These are phyloP conservation scores for Neonectria neomacrospora DNA, from an alignment of 2,329 filamentous ascomycete genomes.

Conservation along the genomic window DNA sequence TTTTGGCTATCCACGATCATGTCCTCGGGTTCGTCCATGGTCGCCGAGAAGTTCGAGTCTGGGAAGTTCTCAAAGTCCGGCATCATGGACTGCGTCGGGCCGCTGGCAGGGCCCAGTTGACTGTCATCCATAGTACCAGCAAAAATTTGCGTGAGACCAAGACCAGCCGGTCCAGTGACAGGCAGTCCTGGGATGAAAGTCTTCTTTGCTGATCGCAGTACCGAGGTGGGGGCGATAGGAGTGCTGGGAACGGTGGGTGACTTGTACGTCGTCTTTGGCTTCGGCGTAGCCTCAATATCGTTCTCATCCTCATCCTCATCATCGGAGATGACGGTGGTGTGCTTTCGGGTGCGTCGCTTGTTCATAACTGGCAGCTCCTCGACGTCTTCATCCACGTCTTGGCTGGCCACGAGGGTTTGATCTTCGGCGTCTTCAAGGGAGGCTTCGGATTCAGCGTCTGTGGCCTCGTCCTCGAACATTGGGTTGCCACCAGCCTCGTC, in stretches of 20 bases:
- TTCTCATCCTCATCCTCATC: constrained; percentile 70
- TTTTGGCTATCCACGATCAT: constrained; percentile 60
- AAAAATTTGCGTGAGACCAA: constrained; percentile 91
- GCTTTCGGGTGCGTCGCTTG: constrained; percentile 62
- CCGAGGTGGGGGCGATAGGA: constrained; percentile 69
- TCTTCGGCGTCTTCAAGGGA: constrained; percentile 36
- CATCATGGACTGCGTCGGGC: constrained; percentile 60
- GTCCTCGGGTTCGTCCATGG: constrained; percentile 66
- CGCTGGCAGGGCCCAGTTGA: constrained; percentile 51
- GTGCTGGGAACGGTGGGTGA: constrained; percentile 57
- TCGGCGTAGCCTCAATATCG: constrained; percentile 60
- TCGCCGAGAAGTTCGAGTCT: constrained; percentile 70
- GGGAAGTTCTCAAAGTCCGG: constrained; percentile 68
- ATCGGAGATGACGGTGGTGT: constrained; percentile 67
- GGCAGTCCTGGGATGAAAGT: constrained; percentile 76
- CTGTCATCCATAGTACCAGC: constrained; percentile 85
- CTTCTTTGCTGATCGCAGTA: constrained; percentile 75
- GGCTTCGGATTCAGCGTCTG: constrained; percentile 52
- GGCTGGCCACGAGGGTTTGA: constrained; percentile 53
- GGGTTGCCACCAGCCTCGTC: constrained; percentile 51
- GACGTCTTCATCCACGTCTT: constrained; percentile 44
- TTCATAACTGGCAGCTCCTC: constrained; percentile 55
- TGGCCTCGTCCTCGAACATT: constrained; percentile 54
- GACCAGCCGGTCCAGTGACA: constrained; percentile 67
- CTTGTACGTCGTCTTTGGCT: constrained; percentile 54